phyloP scores from a whole-genome alignment of 192 early-diverging fungal genomes.

The Chytriomyces hyalinus region DNA sequence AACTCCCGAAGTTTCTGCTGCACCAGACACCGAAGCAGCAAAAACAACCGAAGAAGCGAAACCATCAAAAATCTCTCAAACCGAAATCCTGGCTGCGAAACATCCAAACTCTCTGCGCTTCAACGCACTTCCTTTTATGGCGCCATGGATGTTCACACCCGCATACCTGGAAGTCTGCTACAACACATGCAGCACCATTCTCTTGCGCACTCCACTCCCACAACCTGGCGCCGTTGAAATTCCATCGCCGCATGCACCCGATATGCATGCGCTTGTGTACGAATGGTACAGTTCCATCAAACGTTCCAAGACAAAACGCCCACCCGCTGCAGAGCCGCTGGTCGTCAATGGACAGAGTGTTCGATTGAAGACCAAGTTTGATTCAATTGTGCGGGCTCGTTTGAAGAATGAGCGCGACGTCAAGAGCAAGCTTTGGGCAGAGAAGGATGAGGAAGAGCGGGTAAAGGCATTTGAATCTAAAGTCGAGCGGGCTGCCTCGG shows the following conservation, averaged over 20 bases:
- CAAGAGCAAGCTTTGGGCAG: conserved; percentile 5
- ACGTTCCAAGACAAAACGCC: conserved; percentile 41
- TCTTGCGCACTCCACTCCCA: conserved; percentile 86
- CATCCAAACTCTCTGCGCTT: conserved; percentile 51
- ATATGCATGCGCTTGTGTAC: conserved; percentile 86
- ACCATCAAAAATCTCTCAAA: conserved; percentile 3
- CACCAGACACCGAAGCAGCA: background rate
- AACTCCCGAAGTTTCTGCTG: background rate
- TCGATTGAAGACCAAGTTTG: conserved; percentile 59
- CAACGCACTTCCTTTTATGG: conserved; percentile 58
- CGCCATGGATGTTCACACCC: conserved; percentile 95
- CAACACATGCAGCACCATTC: conserved; percentile 86
- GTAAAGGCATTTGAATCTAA: conserved; percentile 14
- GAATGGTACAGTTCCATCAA: conserved; percentile 82
- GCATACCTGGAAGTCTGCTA: conserved; percentile 98
- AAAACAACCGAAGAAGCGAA: background rate
- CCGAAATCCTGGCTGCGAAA: conserved; percentile 61
- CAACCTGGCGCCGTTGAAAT: conserved; percentile 86
- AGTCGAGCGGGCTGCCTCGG: background rate
- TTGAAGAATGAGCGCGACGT: conserved; percentile 37
- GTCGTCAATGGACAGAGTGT: conserved; percentile 49
- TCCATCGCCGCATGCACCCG: conserved; percentile 91
- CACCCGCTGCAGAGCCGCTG: conserved; percentile 36
- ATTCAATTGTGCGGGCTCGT: conserved; percentile 47
- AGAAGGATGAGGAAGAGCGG: conserved; percentile 23